Percentiles rank a stretch among this genome's conserved stretches.
Evolutionary conservation across 83 land plant genomes (phyloP).

Genomic region (Picea engelmannii): DNA sequence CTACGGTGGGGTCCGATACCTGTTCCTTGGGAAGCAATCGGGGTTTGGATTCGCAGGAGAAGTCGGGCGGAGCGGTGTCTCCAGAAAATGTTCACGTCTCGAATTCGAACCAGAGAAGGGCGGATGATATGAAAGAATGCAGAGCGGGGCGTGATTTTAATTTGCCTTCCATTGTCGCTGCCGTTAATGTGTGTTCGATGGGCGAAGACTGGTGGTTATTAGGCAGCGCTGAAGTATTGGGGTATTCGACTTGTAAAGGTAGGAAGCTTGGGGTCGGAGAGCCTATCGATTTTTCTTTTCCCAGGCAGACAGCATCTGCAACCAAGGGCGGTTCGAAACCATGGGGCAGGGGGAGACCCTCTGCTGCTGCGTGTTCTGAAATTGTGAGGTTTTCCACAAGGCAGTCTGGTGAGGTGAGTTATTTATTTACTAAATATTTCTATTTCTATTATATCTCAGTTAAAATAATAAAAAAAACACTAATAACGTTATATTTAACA

Average conservation of each 20-base stretch:
- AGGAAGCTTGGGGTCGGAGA: conserved; percentile 64
- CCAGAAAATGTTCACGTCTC: not conserved
- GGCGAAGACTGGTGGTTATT: conserved; percentile 77
- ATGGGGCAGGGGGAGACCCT: conserved; percentile 47
- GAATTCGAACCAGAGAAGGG: not conserved
- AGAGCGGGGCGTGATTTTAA: too few species aligned
- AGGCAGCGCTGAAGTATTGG: conserved; percentile 58
- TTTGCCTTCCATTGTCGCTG: not conserved
- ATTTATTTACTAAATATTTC: not conserved
- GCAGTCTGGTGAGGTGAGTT: conserved; percentile 67
- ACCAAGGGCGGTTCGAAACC: conserved; percentile 23
- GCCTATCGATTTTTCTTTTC: conserved; percentile 63
- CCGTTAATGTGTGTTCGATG: not conserved
- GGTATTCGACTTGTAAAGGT: conserved; percentile 88
- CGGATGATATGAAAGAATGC: not conserved
- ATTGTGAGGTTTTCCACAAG: conserved; percentile 84
- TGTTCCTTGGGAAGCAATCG: not conserved
- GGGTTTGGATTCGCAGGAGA: not conserved
- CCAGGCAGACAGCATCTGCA: conserved; percentile 20
- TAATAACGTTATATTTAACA: too few species aligned
- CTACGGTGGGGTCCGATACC: not conserved
- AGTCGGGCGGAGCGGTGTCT: not conserved
- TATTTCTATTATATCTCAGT: too few species aligned
- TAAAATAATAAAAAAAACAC: too few species aligned
- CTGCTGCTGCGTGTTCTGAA: conserved; percentile 59